A percentile compares a stretch with the other conserved stretches of the same genome.
Conservation (phyloP, 2,329 filamentous ascomycete species). For the Monosporascus sp. region DNA sequence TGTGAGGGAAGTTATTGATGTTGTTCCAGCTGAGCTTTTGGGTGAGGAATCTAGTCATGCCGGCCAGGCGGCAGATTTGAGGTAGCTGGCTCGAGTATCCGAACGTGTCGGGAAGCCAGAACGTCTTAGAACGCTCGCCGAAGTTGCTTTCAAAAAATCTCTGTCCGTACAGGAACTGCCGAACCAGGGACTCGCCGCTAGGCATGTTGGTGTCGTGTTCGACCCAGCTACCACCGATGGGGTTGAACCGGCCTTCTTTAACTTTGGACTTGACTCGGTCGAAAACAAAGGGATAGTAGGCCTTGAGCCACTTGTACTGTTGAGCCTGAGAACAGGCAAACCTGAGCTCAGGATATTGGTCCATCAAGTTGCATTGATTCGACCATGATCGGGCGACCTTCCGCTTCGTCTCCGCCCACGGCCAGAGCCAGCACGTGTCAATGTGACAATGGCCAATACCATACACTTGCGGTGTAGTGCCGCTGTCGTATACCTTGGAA, state of each 20-base stretch:
- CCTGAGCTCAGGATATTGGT: slow-evolving; percentile 87
- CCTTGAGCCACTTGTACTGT: slow-evolving; percentile 96
- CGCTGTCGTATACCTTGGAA: slow-evolving; percentile 74
- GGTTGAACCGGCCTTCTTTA: slow-evolving; percentile 84
- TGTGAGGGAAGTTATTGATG: slow-evolving; percentile 98
- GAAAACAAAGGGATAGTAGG: slow-evolving; percentile 81
- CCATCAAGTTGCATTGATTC: slow-evolving; percentile 92
- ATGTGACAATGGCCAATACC: slow-evolving; percentile 97
- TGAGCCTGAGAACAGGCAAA: slow-evolving; percentile 94
- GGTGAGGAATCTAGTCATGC: slow-evolving; percentile 94
- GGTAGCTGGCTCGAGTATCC: slow-evolving; percentile 94
- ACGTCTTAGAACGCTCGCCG: slow-evolving; percentile 80
- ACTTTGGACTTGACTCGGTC: slow-evolving; percentile 89
- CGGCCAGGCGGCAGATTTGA: slow-evolving; percentile 87
- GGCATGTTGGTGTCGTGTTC: slow-evolving; percentile 98
- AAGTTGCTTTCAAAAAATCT: slow-evolving; percentile 92
- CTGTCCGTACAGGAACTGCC: slow-evolving; percentile 94
- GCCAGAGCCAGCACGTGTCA: slow-evolving; percentile 98
- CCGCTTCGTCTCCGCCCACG: slow-evolving; percentile 94
- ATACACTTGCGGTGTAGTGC: slow-evolving; percentile 71
- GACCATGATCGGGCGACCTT: slow-evolving; percentile 96
- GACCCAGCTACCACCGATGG: slow-evolving; percentile 96
- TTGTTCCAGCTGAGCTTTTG: slow-evolving; percentile 99
- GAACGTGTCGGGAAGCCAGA: slow-evolving; percentile 98
- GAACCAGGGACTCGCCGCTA: slow-evolving; percentile 85